A percentile compares a stretch with the other conserved stretches of the same genome.
phyloP scores from a whole-genome alignment of 129 eudicot genomes.

The Pittosporum tobira region DNA sequence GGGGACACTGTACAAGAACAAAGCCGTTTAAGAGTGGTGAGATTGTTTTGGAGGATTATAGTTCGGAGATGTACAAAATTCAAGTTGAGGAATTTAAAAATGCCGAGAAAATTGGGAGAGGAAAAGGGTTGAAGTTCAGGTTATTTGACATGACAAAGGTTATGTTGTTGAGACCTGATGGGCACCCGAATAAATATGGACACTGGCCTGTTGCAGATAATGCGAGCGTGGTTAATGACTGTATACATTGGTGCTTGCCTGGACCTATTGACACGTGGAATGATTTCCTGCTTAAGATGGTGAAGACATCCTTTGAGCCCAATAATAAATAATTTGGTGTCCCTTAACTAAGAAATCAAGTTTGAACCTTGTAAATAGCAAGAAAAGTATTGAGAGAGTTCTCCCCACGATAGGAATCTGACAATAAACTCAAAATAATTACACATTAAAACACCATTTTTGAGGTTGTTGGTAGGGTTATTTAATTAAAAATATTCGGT shows the following conservation, averaged over 20 bases:
- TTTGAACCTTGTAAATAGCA: no score
- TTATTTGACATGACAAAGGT: constrained; percentile 48
- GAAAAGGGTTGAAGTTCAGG: constrained; percentile 34
- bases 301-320: no score
- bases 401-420: no score
- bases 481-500: no score
- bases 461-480: no score
- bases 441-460: no score
- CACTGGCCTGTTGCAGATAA: constrained; percentile 52
- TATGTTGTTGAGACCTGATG: constrained; percentile 57
- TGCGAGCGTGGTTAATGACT: constrained; percentile 44
- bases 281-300: constrained; percentile 29
- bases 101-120: constrained; percentile 30
- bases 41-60: constrained; percentile 26
- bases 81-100: constrained; percentile 40
- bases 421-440: no score
- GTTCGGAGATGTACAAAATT: constrained; percentile 39
- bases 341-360: no score
- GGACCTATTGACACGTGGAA: no score
- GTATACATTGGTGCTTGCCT: constrained; percentile 42
- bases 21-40: constrained; percentile 43
- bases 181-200: constrained; percentile 64
- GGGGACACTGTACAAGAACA: constrained; percentile 53
- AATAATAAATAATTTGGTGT: no score
- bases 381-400: no score